These are phyloP conservation scores for Chloranthus sessilifolius DNA, from an alignment of 164 flowering plant species.

Conservation along the genomic window DNA sequence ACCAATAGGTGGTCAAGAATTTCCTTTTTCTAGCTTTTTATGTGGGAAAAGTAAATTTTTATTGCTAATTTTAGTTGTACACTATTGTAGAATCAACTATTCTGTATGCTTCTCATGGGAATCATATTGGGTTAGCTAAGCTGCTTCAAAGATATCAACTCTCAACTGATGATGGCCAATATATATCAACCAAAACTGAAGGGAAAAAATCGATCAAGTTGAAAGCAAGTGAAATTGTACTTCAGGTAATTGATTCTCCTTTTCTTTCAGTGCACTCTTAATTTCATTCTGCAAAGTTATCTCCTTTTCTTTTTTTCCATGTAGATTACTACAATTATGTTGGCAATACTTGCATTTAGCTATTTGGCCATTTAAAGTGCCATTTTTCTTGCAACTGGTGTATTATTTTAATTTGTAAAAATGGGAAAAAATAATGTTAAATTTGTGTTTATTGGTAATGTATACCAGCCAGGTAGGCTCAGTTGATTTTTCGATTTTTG, in stretches of 20 bases:
- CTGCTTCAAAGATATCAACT: slow-evolving; percentile 77
- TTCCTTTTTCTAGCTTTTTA: not conserved
- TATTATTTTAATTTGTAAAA: no score
- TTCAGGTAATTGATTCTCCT: slow-evolving; percentile 54
- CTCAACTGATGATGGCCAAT: slow-evolving; percentile 61
- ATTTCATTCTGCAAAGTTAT: no score
- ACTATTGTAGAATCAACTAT: slow-evolving; percentile 74
- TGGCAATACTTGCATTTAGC: no score
- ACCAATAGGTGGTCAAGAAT: slow-evolving; percentile 60
- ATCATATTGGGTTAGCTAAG: slow-evolving; percentile 78
- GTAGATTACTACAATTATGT: no score
- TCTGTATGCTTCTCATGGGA: slow-evolving; percentile 85
- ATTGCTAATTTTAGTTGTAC: slow-evolving; percentile 21
- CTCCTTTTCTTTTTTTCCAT: no score
- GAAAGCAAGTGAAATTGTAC: slow-evolving; percentile 76
- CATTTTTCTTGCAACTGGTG: no score
- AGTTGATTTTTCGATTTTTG: no score
- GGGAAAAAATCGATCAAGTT: slow-evolving; percentile 81
- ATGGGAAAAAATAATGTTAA: no score
- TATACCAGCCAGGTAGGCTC: no score
- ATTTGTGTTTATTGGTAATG: no score
- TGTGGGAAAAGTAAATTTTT: not conserved
- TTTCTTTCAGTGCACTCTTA: not conserved
- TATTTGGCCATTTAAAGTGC: no score
- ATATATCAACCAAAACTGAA: slow-evolving; percentile 63